These are phyloP conservation scores for Zoysia japonica DNA, from an alignment of 176 grass and related monocot genomes.

Conservation along the genomic window DNA sequence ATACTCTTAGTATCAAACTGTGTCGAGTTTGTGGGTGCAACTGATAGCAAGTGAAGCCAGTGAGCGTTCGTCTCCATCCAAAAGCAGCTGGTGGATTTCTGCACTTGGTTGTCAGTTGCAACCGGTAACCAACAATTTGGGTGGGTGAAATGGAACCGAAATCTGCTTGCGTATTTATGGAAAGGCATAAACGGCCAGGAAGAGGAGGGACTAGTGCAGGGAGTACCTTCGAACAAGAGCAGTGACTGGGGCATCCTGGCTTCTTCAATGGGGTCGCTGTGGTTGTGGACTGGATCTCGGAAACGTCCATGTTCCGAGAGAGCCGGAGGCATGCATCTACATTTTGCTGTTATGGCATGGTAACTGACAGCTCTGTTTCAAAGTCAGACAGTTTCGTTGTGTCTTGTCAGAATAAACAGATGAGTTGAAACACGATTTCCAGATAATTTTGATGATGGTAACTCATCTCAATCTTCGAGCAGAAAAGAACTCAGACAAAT, in stretches of 20 bases:
- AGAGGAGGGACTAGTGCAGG: background rate
- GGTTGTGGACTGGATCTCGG: conserved; percentile 29
- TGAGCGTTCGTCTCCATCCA: too few relatives aligned
- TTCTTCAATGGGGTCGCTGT: conserved; percentile 31
- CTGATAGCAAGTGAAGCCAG: background rate
- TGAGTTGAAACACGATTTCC: background rate
- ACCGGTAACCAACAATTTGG: conserved; percentile 40
- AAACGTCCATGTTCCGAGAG: background rate
- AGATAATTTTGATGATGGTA: conserved; percentile 13
- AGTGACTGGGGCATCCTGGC: background rate
- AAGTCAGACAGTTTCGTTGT: background rate
- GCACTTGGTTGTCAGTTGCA: conserved; percentile 25
- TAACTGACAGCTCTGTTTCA: conserved; percentile 9
- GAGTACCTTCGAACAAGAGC: conserved; percentile 21
- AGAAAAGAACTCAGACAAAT: background rate
- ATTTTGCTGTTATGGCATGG: background rate
- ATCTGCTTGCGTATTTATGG: conserved; percentile 25
- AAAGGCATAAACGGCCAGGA: conserved; percentile 9
- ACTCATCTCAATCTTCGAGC: too few relatives aligned
- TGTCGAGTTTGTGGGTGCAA: background rate
- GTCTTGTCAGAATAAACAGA: conserved; percentile 18
- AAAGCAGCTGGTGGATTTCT: background rate
- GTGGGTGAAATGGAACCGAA: conserved; percentile 15
- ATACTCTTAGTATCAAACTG: background rate
- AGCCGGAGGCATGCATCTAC: background rate